These are phyloP conservation scores for Coemansia guatemalensis DNA, from an alignment of 192 early-diverging fungal species.

Conservation along the genomic window DNA sequence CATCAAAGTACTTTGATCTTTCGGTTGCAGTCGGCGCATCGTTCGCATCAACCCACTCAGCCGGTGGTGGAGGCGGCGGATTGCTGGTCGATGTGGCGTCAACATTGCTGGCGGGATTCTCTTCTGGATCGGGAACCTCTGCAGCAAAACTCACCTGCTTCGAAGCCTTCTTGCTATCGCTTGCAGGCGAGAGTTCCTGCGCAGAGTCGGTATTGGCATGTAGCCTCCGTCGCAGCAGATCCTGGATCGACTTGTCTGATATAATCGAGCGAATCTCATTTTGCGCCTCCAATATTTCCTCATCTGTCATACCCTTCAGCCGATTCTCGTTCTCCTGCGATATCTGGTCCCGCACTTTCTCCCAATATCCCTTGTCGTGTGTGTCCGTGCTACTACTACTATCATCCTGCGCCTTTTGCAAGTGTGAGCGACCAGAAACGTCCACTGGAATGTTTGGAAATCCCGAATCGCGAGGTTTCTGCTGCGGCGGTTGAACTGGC, in stretches of 20 bases:
- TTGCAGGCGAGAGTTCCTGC: background rate
- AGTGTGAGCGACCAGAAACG: background rate
- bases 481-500: conserved; percentile 20
- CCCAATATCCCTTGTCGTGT: conserved; percentile 6
- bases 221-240: conserved; percentile 53
- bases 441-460: conserved; percentile 34
- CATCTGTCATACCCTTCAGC: conserved; percentile 69
- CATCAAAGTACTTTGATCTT: conserved; percentile 4
- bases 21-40: background rate
- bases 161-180: background rate
- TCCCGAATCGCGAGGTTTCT: conserved; percentile 20
- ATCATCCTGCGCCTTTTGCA: background rate
- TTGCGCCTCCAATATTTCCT: conserved; percentile 69
- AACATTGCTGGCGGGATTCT: conserved; percentile 6
- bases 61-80: conserved; percentile 32
- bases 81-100: conserved; percentile 15
- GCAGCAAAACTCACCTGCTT: conserved; percentile 40
- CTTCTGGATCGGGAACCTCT: conserved; percentile 10
- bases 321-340: conserved; percentile 55
- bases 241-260: conserved; percentile 63
- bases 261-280: conserved; percentile 65
- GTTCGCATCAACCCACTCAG: conserved; percentile 34
- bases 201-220: background rate
- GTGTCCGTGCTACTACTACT: background rate
- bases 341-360: conserved; percentile 22